Percentiles rank a stretch among this genome's conserved stretches.
These are phyloP conservation scores for Linnemannia exigua DNA, from an alignment of 192 early-diverging fungal genomes.

Conservation along the genomic window DNA sequence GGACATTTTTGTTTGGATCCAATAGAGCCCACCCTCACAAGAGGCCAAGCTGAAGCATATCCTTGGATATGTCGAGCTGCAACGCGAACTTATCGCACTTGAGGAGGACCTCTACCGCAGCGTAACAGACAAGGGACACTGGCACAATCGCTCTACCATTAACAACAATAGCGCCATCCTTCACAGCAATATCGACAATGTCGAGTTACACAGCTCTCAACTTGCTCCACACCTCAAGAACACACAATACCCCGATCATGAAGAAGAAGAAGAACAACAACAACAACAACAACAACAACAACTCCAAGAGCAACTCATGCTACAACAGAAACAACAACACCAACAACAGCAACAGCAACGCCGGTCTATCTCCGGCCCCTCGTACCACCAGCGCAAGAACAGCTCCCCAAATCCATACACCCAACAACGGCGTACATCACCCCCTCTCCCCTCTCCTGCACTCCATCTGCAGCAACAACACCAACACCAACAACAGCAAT, in stretches of 20 bases:
- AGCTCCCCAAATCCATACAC: neutral
- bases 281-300: neutral
- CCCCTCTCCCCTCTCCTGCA: neutral
- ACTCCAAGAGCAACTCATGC: slow-evolving; percentile 1
- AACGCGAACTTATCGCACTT: slow-evolving; percentile 40
- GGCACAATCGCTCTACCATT: slow-evolving; percentile 11
- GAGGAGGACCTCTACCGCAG: slow-evolving; percentile 32
- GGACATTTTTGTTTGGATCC: neutral
- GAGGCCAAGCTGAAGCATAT: slow-evolving; percentile 55
- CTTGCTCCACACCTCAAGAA: slow-evolving; percentile 6
- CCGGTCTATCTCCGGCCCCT: neutral
- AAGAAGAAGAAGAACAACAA: neutral
- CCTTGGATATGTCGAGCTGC: slow-evolving; percentile 41
- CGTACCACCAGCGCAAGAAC: neutral
- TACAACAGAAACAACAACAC: slow-evolving; percentile 1
- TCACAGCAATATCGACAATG: neutral
- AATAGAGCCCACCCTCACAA: slow-evolving; percentile 42
- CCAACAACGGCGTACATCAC: neutral
- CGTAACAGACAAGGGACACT: slow-evolving; percentile 18
- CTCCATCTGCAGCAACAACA: slow-evolving; percentile 2
- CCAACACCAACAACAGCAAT: neutral
- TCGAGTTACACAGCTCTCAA: slow-evolving; percentile 40
- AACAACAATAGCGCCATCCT: neutral
- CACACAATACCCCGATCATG: neutral
- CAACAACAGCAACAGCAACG: slow-evolving; percentile 15